Evolutionary conservation across 129 eudicot genomes (phyloP).

Genomic region (Chrysanthemum lavandulifolium): DNA sequence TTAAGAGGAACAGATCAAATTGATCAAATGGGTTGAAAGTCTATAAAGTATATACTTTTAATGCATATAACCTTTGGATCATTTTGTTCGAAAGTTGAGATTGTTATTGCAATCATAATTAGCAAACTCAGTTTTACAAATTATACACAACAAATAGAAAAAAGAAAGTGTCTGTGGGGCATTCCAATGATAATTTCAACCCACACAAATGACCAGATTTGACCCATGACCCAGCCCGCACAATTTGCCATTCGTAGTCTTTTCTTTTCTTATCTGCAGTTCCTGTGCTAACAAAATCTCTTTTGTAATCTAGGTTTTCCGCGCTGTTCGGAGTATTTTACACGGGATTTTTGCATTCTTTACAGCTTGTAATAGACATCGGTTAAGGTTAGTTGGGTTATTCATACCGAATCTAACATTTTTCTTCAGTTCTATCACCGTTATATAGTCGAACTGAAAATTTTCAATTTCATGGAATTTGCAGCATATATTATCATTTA

Average conservation of each 20-base stretch:
- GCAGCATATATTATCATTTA: slow-evolving; percentile 79
- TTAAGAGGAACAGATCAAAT: too few species aligned
- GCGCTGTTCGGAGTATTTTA: slow-evolving; percentile 83
- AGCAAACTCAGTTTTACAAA: too few species aligned
- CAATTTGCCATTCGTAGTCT: background rate
- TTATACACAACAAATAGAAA: too few species aligned
- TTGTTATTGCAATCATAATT: background rate
- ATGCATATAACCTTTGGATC: too few species aligned
- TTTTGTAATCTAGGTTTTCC: slow-evolving; percentile 55
- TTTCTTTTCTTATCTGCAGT: background rate
- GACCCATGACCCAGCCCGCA: too few species aligned
- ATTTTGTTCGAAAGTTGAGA: background rate
- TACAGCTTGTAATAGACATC: slow-evolving; percentile 89
- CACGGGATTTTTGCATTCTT: slow-evolving; percentile 89
- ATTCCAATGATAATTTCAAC: too few species aligned
- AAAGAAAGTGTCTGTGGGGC: too few species aligned
- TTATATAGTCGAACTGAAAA: too few species aligned
- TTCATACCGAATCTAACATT: background rate
- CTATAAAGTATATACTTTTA: too few species aligned
- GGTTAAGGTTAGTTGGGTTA: slow-evolving; percentile 57
- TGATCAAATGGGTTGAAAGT: too few species aligned
- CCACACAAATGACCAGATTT: too few species aligned
- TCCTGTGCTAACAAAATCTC: slow-evolving; percentile 8
- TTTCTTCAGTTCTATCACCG: too few species aligned
- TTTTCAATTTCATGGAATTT: slow-evolving; percentile 6